These are phyloP conservation scores for Fusarium nurragi DNA, from an alignment of 2,329 filamentous ascomycete genomes.

Conservation along the genomic window DNA sequence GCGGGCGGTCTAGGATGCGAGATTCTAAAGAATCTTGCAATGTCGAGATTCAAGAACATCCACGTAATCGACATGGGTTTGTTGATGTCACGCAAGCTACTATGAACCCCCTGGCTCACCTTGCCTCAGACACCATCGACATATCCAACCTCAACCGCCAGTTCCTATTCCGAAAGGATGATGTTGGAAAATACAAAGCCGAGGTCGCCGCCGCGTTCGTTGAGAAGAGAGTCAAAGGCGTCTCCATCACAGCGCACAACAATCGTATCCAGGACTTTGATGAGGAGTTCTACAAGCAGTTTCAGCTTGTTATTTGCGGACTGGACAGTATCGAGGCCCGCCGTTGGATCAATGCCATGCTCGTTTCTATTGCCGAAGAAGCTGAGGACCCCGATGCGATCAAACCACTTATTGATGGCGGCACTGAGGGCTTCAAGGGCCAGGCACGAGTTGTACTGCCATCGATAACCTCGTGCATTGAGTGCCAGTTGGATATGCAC, in stretches of 20 bases:
- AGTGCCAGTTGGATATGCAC: conserved; percentile 98
- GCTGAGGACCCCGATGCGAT: conserved; percentile 79
- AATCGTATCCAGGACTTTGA: conserved; percentile 97
- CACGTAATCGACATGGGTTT: conserved; percentile 98
- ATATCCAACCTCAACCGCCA: conserved; percentile 98
- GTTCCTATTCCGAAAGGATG: conserved; percentile 90
- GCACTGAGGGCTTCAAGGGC: conserved; percentile 98
- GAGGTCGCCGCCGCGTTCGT: conserved; percentile 93
- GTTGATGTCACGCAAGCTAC: conserved; percentile 34
- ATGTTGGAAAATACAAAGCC: conserved; percentile 94
- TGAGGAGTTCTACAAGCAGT: conserved; percentile 96
- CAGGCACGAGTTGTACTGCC: conserved; percentile 93
- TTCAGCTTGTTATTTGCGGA: conserved; percentile 92
- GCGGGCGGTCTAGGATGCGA: conserved; percentile 96
- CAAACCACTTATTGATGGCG: conserved; percentile 95
- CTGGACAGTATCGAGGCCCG: conserved; percentile 96
- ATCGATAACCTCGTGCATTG: conserved; percentile 93
- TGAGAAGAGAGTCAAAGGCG: conserved; percentile 86
- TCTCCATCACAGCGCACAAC: conserved; percentile 93
- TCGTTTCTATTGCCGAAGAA: conserved; percentile 88
- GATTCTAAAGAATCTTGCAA: conserved; percentile 93
- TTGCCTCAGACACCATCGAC: conserved; percentile 84
- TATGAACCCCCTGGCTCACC: conserved; percentile 17
- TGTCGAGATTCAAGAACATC: conserved; percentile 96
- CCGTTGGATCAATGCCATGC: conserved; percentile 97